Conservation (phyloP, 1,284 basidiomycete genomes). For the Rhodotorula sp. region DNA sequence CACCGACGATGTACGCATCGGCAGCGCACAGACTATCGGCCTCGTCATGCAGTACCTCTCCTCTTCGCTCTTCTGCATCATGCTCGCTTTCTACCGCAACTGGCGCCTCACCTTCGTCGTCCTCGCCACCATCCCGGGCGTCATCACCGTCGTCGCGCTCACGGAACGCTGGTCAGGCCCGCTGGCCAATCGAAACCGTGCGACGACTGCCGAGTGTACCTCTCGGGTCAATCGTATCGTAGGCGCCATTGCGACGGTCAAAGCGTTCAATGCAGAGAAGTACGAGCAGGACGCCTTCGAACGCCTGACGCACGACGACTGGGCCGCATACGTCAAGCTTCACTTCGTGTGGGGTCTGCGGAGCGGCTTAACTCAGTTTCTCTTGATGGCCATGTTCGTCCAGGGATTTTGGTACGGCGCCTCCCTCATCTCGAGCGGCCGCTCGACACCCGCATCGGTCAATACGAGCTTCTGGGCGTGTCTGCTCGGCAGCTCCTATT, state of each 20-base stretch:
- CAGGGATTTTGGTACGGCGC: conserved; percentile 96
- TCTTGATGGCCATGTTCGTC: conserved; percentile 88
- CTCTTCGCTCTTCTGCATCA: conserved; percentile 73
- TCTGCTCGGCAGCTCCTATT: conserved; percentile 77
- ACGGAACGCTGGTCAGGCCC: conserved; percentile 67
- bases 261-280: conserved; percentile 83
- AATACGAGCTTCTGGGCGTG: conserved; percentile 98
- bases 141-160: conserved; percentile 69
- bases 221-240: conserved; percentile 76
- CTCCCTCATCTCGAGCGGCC: conserved; percentile 73
- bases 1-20: conserved; percentile 87
- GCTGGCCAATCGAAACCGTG: conserved; percentile 66
- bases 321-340: conserved; percentile 55
- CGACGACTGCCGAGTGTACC: conserved; percentile 66
- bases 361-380: conserved; percentile 67
- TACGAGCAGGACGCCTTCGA: conserved; percentile 61
- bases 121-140: conserved; percentile 80
- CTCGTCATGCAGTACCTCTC: conserved; percentile 75
- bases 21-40: conserved; percentile 73
- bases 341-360: conserved; percentile 74
- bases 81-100: conserved; percentile 75
- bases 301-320: conserved; percentile 55
- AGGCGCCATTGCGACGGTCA: conserved; percentile 82
- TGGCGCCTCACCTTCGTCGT: conserved; percentile 87
- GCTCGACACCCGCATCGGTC: conserved; percentile 68